Evolutionary conservation across 2,329 filamentous ascomycete species (phyloP), one percentile per base, ranked within the genome.

Genomic region (Nannizzia gypsea): DNA sequence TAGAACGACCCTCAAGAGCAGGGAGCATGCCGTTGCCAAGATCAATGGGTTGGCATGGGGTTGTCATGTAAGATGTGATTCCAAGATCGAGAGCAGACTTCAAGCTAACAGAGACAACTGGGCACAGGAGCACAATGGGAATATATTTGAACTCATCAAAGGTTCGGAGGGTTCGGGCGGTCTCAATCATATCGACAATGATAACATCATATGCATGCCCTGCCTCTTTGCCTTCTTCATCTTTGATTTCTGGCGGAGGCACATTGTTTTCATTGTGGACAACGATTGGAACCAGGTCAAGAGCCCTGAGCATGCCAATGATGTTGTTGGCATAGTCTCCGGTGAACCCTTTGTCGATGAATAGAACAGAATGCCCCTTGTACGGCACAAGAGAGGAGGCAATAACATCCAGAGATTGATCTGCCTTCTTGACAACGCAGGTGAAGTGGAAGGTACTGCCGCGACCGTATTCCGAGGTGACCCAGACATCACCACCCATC

Each of bases 11-110:
- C 75, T 97, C 93, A 24, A 99, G 79, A 2, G 93, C 93, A 5
- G 93, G 93, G 17, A 97, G 88, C 82, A 99, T 91, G 65, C 91
- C 92, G 69, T 97, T 97, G 62, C 90, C 91, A 61, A 99, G 78
- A 72, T 99, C 93, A 64, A 96, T 95, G 3, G 92, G 84, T 68
- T 92, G 83, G 75, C 93, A 97, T 6, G 93, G 93, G 15, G 90
- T 96, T 1, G 93, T 97, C 90, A 97, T 96, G 74, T 96, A 97
- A 57, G 91, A 96, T n/a, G 91, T 95, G 66, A 99, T 96, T 64
- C 93, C 92, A 64, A 97, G 81, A 71, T 97, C 93, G 62, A 97
- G 78, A 61, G 92, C 93, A 2, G 90, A 93, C 77, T 96, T 96
- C 67, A 99, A 80, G 72, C 86, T 95, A 66, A 97, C 90, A 63